These are phyloP conservation scores for Phaffomyces opuntiae DNA, from an alignment of 805 yeast genomes.

Conservation along the genomic window DNA sequence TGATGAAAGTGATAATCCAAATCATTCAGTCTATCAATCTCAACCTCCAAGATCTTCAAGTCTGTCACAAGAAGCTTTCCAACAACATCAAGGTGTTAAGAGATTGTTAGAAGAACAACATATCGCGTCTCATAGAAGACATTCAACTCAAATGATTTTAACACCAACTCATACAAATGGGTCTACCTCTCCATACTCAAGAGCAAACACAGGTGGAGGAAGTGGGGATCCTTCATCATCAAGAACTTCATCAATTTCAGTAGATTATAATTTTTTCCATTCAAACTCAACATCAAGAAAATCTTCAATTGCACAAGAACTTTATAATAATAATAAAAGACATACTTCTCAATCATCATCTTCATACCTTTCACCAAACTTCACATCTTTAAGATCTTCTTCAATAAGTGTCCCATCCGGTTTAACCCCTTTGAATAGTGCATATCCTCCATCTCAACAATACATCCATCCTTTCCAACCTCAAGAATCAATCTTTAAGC, in stretches of 20 bases:
- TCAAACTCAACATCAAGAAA: constrained; percentile 30
- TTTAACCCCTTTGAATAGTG: constrained; percentile 17
- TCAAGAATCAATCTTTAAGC: neutral
- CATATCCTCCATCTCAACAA: constrained; percentile 9
- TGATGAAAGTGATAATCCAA: too few species aligned
- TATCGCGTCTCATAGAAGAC: constrained; percentile 20
- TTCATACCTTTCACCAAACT: constrained; percentile 15
- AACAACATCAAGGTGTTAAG: constrained; percentile 23
- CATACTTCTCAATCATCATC: constrained; percentile 16
- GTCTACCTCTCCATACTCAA: constrained; percentile 27
- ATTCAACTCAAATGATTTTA: constrained; percentile 22
- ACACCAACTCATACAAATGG: constrained; percentile 14
- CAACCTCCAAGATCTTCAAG: constrained; percentile 18
- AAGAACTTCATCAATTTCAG: constrained; percentile 35
- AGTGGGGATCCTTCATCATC: constrained; percentile 22
- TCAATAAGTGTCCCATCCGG: constrained; percentile 16
- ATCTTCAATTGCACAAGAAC: constrained; percentile 37
- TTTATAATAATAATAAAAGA: constrained; percentile 26
- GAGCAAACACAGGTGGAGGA: constrained; percentile 10
- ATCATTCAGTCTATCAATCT: neutral
- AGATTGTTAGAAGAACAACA: constrained; percentile 22
- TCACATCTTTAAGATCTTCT: constrained; percentile 20
- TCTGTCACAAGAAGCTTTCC: constrained; percentile 18
- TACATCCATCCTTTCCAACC: neutral
- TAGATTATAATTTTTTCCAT: constrained; percentile 20